These are phyloP conservation scores for Fusarium torreyae DNA, from an alignment of 2,329 filamentous ascomycete species.

Conservation along the genomic window DNA sequence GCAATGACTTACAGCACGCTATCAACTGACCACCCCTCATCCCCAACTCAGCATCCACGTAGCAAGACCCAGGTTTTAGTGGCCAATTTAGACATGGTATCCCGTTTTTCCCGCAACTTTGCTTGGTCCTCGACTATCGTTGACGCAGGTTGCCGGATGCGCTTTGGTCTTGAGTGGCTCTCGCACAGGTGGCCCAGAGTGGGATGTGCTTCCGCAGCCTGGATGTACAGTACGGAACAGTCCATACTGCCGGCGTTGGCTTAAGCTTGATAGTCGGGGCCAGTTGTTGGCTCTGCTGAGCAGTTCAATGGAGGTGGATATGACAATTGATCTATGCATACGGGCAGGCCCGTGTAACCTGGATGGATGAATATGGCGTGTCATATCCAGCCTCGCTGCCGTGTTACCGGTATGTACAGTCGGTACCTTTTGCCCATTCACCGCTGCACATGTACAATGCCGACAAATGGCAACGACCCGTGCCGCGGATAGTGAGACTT, in stretches of 20 bases:
- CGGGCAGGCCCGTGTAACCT: not conserved
- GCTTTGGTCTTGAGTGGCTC: constrained; percentile 20
- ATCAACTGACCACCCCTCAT: constrained; percentile 8
- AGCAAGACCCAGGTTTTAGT: not conserved
- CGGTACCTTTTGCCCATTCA: constrained; percentile 13
- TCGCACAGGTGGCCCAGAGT: constrained; percentile 34
- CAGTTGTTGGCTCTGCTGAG: not conserved
- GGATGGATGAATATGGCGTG: not conserved
- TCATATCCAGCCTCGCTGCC: constrained; percentile 4
- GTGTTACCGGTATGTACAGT: not conserved
- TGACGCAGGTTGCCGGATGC: constrained; percentile 18
- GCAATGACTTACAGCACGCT: constrained; percentile 8
- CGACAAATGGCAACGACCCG: constrained; percentile 9
- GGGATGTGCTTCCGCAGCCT: constrained; percentile 1
- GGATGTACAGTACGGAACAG: not conserved
- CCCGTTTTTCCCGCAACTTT: constrained; percentile 10
- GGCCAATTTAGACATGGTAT: not conserved
- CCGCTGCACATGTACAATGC: constrained; percentile 16
- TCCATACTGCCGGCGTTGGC: not conserved
- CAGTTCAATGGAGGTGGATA: not conserved
- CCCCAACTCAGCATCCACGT: not conserved
- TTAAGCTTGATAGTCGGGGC: constrained; percentile 19
- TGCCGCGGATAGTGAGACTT: constrained; percentile 13
- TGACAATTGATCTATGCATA: not conserved
- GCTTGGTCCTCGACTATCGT: constrained; percentile 17